A percentile compares a stretch with the other conserved stretches of the same genome.
These are phyloP conservation scores for Polytrichum formosum DNA, from an alignment of 225 moss, liverwort and hornwort genomes.

Conservation along the genomic window DNA sequence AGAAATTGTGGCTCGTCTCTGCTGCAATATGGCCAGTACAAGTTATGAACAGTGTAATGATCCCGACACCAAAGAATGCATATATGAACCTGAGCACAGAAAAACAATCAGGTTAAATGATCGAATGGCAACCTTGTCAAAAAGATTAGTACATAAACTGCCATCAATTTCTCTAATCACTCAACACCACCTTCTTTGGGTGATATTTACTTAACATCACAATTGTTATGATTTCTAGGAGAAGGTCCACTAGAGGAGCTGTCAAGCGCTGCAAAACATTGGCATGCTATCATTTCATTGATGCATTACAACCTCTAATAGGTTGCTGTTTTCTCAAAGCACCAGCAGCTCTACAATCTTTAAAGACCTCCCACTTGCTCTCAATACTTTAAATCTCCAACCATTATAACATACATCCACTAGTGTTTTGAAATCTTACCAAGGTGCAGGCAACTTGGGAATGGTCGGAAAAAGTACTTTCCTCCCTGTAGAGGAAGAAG, in stretches of 20 bases:
- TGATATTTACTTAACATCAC: no score
- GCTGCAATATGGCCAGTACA: slow-evolving; percentile 87
- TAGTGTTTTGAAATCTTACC: slow-evolving; percentile 34
- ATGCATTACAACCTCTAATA: no score
- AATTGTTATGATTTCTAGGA: no score
- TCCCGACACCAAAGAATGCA: slow-evolving; percentile 72
- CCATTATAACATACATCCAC: no score
- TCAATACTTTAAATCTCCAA: no score
- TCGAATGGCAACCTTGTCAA: background rate
- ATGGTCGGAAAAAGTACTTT: slow-evolving; percentile 20
- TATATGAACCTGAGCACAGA: slow-evolving; percentile 75
- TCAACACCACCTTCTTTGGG: background rate
- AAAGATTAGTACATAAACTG: background rate
- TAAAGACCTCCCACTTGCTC: no score
- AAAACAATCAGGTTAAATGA: slow-evolving; percentile 5
- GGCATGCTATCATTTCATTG: background rate
- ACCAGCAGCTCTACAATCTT: no score
- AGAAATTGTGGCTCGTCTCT: slow-evolving; percentile 79
- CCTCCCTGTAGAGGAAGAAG: slow-evolving; percentile 36
- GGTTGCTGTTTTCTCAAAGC: no score
- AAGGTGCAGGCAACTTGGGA: slow-evolving; percentile 62
- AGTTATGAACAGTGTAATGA: slow-evolving; percentile 65
- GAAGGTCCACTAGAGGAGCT: background rate
- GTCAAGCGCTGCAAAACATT: background rate
- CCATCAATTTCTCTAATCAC: background rate